phyloP scores from a whole-genome alignment of 2,329 filamentous ascomycete species.

The Diplocarpon rosae region DNA sequence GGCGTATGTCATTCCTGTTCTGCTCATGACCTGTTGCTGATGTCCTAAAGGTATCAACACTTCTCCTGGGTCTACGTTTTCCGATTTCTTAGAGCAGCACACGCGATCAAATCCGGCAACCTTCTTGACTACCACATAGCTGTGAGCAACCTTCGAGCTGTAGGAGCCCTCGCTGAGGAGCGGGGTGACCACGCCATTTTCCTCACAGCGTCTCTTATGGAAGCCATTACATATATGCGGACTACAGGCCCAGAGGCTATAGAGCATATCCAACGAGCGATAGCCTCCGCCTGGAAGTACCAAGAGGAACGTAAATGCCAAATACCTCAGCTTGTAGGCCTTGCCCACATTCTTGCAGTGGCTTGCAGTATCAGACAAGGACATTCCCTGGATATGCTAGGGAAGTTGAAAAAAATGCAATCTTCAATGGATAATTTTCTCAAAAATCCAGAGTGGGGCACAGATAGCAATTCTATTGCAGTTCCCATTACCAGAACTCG shows the following conservation, averaged over 20 bases:
- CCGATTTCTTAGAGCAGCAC: slow-evolving; percentile 59
- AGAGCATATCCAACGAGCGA: slow-evolving; percentile 60
- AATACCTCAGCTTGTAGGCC: slow-evolving; percentile 54
- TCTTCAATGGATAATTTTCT: slow-evolving; percentile 47
- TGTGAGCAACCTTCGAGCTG: slow-evolving; percentile 57
- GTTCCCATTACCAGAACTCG: slow-evolving; percentile 45
- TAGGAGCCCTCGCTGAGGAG: slow-evolving; percentile 47
- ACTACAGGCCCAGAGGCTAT: slow-evolving; percentile 52
- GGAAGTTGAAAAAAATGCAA: slow-evolving; percentile 54
- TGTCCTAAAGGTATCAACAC: slow-evolving; percentile 41
- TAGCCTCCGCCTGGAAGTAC: slow-evolving; percentile 62
- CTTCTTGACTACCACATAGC: slow-evolving; percentile 50
- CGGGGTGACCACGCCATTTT: slow-evolving; percentile 53
- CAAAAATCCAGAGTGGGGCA: slow-evolving; percentile 24
- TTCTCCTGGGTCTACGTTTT: slow-evolving; percentile 68
- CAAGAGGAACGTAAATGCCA: slow-evolving; percentile 54
- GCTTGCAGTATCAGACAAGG: slow-evolving; percentile 57
- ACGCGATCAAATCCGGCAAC: slow-evolving; percentile 51
- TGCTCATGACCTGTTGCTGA: slow-evolving; percentile 1
- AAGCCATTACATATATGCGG: slow-evolving; percentile 58
- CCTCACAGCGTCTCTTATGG: slow-evolving; percentile 54
- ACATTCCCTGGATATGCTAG: slow-evolving; percentile 41
- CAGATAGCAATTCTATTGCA: slow-evolving; percentile 35
- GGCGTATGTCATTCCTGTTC: slow-evolving; percentile 35
- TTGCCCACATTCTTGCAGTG: slow-evolving; percentile 59